These are phyloP conservation scores for Musa acuminata DNA, from an alignment of 176 grass and related monocot species.

Conservation along the genomic window DNA sequence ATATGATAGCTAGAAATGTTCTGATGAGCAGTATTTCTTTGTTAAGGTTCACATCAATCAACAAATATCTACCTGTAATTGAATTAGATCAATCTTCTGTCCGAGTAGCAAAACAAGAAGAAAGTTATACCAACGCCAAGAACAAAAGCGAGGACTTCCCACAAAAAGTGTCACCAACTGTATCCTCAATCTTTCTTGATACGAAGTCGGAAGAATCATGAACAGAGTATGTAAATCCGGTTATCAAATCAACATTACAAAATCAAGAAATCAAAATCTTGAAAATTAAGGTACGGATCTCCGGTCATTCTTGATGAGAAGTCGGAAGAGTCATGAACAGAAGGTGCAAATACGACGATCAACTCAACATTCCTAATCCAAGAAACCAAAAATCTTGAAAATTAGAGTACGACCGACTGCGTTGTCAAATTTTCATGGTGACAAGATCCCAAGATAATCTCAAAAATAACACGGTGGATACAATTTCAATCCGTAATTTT, in stretches of 20 bases:
- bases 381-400: no score
- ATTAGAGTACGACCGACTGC: neutral
- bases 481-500: no score
- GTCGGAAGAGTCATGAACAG: neutral
- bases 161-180: neutral
- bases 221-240: no score
- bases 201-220: neutral
- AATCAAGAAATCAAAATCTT: no score
- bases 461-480: neutral
- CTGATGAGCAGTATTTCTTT: conserved; percentile 53
- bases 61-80: neutral
- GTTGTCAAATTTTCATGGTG: no score
- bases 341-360: no score
- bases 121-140: no score
- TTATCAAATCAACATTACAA: no score
- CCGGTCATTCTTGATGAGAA: neutral
- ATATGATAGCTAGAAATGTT: conserved; percentile 39
- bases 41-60: conserved; percentile 42
- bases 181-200: neutral
- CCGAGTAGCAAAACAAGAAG: neutral
- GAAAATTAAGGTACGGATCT: neutral
- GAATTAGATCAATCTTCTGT: neutral
- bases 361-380: no score
- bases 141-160: no score
- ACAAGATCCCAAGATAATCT: neutral